Conservation (phyloP, 257 asterid species). For the Penstemon newberryi region DNA sequence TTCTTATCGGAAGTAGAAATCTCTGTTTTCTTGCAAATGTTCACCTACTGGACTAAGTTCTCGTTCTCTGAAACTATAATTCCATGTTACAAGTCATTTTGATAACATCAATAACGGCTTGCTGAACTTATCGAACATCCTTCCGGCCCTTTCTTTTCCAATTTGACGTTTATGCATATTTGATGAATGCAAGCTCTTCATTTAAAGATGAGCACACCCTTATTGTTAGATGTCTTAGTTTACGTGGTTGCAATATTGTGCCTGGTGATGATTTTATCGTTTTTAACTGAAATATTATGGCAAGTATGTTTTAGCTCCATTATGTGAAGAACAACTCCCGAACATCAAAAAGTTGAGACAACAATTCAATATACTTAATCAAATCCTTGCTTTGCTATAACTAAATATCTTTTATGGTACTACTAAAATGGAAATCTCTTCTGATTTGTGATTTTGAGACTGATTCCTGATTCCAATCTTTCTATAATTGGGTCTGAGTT, state of each 20-base stretch:
- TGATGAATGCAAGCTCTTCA: neutral
- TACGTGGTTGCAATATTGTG: too few species aligned
- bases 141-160: neutral
- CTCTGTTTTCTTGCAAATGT: constrained; percentile 8
- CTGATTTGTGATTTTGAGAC: too few species aligned
- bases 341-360: too few species aligned
- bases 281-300: neutral
- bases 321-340: neutral
- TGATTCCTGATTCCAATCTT: too few species aligned
- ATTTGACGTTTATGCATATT: constrained; percentile 12
- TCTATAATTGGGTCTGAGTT: too few species aligned
- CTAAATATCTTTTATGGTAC: neutral
- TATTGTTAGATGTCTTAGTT: neutral
- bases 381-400: too few species aligned
- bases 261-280: too few species aligned
- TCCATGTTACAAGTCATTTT: neutral
- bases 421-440: neutral
- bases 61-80: constrained; percentile 1
- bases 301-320: neutral
- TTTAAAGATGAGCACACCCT: neutral
- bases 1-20: neutral
- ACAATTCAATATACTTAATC: neutral
- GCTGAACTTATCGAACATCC: neutral
- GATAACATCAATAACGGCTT: constrained; percentile 3
- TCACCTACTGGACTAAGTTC: neutral